Conservation (phyloP, 1,284 basidiomycete species). For the Porogramme epimiltina region DNA sequence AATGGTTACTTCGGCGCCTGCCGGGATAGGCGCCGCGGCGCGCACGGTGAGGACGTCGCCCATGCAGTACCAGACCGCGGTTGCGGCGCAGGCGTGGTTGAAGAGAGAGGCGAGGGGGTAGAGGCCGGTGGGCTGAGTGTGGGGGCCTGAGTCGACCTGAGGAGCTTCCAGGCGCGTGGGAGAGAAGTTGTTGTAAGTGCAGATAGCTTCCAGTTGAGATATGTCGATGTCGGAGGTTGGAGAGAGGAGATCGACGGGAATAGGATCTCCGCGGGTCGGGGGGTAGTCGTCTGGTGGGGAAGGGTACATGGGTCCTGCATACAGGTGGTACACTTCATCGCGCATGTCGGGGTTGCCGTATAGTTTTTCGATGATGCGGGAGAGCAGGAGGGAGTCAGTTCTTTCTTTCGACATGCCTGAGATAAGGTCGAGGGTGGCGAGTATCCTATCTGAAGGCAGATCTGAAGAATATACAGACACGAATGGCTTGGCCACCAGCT, state of each 20-base stretch:
- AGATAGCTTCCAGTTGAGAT: slow-evolving; percentile 20
- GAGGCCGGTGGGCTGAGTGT: slow-evolving; percentile 22
- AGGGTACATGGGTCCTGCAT: slow-evolving; percentile 21
- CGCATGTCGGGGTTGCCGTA: slow-evolving; percentile 25
- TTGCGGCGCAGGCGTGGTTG: slow-evolving; percentile 35
- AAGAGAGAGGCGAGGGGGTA: slow-evolving; percentile 32
- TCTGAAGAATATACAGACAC: slow-evolving; percentile 12
- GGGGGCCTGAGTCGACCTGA: neutral
- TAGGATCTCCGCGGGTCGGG: neutral
- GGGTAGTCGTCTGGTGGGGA: slow-evolving; percentile 19
- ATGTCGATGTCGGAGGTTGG: slow-evolving; percentile 21
- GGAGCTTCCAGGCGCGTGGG: slow-evolving; percentile 13
- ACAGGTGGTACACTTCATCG: slow-evolving; percentile 20
- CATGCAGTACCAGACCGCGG: slow-evolving; percentile 23
- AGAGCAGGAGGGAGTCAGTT: slow-evolving; percentile 14
- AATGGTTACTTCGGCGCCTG: slow-evolving; percentile 20
- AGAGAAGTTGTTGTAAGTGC: slow-evolving; percentile 21
- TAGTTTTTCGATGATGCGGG: slow-evolving; percentile 15
- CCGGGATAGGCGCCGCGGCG: slow-evolving; percentile 13
- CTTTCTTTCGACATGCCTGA: slow-evolving; percentile 7
- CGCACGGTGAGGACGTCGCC: slow-evolving; percentile 29
- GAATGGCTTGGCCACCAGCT: slow-evolving; percentile 26
- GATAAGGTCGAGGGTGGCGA: slow-evolving; percentile 17
- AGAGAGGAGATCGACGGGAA: slow-evolving; percentile 11
- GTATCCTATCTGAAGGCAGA: slow-evolving; percentile 5